Evolutionary conservation across 805 yeast species (phyloP).

Genomic region (Yamadazyma philogaea): DNA sequence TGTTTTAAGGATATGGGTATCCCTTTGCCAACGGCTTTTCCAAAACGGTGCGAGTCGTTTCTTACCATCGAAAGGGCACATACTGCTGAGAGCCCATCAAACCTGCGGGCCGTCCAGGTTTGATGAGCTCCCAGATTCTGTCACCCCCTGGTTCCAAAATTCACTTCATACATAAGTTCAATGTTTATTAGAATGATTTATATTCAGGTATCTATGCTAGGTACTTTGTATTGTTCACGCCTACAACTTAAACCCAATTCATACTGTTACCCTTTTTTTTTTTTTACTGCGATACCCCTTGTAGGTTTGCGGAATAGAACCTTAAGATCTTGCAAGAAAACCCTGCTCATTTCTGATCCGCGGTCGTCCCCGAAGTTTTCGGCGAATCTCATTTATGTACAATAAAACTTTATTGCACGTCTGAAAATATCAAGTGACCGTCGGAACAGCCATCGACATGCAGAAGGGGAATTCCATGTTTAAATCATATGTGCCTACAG

Average conservation of each 20-base stretch:
- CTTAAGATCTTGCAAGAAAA: conserved; percentile 2
- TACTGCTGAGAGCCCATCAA: not conserved
- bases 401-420: not conserved
- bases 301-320: conserved; percentile 1
- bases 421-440: too few relatives aligned
- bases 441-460: too few relatives aligned
- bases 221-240: too few relatives aligned
- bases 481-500: too few relatives aligned
- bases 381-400: conserved; percentile 3
- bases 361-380: not conserved
- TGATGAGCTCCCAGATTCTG: too few relatives aligned
- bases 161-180: too few relatives aligned
- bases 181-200: too few relatives aligned
- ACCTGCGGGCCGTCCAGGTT: not conserved
- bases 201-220: too few relatives aligned
- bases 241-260: not conserved
- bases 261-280: not conserved
- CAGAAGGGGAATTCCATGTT: too few relatives aligned
- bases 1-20: not conserved
- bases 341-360: not conserved
- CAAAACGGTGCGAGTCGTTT: not conserved
- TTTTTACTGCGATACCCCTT: too few relatives aligned
- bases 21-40: conserved; percentile 5
- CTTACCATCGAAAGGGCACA: not conserved
- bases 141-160: too few relatives aligned